phyloP scores from a whole-genome alignment of 768 basidiomycete species.

The Neoboletus magnificus region DNA sequence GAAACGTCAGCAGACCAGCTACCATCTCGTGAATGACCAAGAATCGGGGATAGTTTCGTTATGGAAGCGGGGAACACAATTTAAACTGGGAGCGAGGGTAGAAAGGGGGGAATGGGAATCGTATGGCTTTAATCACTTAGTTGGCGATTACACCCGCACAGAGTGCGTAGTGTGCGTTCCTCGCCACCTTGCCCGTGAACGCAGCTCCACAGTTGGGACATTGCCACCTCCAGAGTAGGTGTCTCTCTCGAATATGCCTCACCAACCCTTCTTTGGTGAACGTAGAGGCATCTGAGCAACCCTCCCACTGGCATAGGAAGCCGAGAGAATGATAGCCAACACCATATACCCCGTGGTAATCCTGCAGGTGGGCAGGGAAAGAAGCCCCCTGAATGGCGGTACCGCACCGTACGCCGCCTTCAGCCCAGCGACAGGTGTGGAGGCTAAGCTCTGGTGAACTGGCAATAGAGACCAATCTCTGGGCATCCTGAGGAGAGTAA shows the following conservation, averaged over 20 bases:
- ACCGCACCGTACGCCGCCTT: slow-evolving; percentile 11
- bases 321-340: slow-evolving; percentile 1
- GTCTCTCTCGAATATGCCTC: slow-evolving; percentile 27
- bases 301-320: slow-evolving; percentile 25
- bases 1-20: slow-evolving; percentile 11
- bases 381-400: slow-evolving; percentile 14
- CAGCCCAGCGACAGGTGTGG: slow-evolving; percentile 26
- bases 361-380: slow-evolving; percentile 18
- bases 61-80: background rate
- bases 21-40: background rate
- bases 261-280: slow-evolving; percentile 21
- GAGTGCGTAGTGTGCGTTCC: slow-evolving; percentile 17
- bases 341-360: slow-evolving; percentile 19
- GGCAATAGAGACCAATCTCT: slow-evolving; percentile 25
- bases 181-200: slow-evolving; percentile 14
- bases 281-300: slow-evolving; percentile 16
- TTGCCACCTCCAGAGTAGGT: slow-evolving; percentile 24
- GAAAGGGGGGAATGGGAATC: background rate
- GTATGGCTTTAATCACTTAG: background rate
- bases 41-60: background rate
- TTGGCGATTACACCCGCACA: slow-evolving; percentile 4
- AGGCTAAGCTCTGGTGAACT: slow-evolving; percentile 25
- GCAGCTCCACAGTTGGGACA: slow-evolving; percentile 22
- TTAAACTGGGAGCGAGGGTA: background rate
- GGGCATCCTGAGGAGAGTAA: slow-evolving; percentile 21